Evolutionary conservation across 1,139 yeast genomes (phyloP), one percentile per base, ranked within the genome.

Genomic region (Yamadazyma diddensiae): DNA sequence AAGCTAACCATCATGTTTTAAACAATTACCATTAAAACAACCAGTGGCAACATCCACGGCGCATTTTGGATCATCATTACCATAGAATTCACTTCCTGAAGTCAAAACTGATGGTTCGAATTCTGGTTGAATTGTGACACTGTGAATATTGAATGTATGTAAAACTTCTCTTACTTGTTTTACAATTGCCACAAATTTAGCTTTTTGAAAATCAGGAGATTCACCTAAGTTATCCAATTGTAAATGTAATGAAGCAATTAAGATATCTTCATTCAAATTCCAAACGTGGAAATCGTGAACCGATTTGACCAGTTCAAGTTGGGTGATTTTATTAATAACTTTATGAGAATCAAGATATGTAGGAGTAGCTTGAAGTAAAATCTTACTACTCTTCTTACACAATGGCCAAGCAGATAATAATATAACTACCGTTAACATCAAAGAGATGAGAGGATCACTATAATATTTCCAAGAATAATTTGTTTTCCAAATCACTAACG

Each of bases 201-300:
- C 41, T 40, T 60, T 60, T 44, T 60, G 55, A 33, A 66, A 55
- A 28, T 50, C 53, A 34, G 72, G 76, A 18, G 32, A 28, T 15
- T 38, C 32, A 20, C 38, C 31, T 8, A 33, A 15, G 11, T 75
- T 71, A 35, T 73, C 70, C 30, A 88, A 70, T 47, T 88, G 85
- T 27, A 90, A 82, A 54, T 92, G 98, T 43, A 92, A 70, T 1
- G 96, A 83, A 1, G 97, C 97, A 52, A 92, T 86, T 47, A 80
- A 72, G 35, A 86, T 74, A 43, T 82, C 85, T 61, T 92, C 98
- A 37, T 90, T 86, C 46, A 92, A 71, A 55, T 88, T 92, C 98
- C 98, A 92, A 39, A 92, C 83, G 56, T 92, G 98, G 69, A 92
- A 80, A 55, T 92, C 98, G 56, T 92, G 98, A 25, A 92, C 79